Base-by-base conservation (phyloP, 2,329 filamentous ascomycete species). In the Pseudopithomyces maydicus region DNA sequence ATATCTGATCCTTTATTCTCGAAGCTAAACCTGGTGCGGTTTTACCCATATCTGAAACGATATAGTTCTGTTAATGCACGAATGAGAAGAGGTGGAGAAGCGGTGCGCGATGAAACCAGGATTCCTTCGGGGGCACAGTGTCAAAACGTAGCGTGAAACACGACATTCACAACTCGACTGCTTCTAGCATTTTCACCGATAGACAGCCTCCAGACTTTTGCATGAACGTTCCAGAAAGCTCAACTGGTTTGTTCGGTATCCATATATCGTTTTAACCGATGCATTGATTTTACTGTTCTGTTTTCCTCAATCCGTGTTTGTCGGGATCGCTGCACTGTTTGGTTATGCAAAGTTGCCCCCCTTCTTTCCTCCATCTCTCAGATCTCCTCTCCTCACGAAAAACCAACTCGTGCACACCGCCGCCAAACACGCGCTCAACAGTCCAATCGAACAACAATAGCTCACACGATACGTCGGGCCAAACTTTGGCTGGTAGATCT, bases 401-500 rank as follows among this genome's bases (percentile, higher is more conserved):
- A 59, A 62, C 63, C 59, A 67, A 35, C 63, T 61, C 6, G 61
- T 64, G 33, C 55, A 26, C 2, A 64, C 56, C 4, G 65, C 59
- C n/a, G 54, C 54, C 36, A 66, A 46, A 26, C 60, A 66, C 2
- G 43, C 56, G 10, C 59, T 53, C 2, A 78, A 59, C 22, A 79
- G 57, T 2, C 69, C 71, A 42, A 78, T 74, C 6, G 73, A 74
- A 17, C 68, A 69, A 7, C 68, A 65, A 61, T 74, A 79, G 58
- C 74, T 77, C 12, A 78, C 69, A 7, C 62, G 63, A 64, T 79
- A 79, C 2, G 64, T 70, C 26, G 76, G 77, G 0, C 76, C 76
- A 56, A 77, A 79, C 54, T 69, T 77, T 3, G 71, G 53, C 54
- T 77, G 74, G 58, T 79, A 78, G 5, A 78, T 73, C 58, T 77